Evolutionary conservation across 176 grass and related monocot genomes (phyloP).

Genomic region (Oropetium thomaeum): DNA sequence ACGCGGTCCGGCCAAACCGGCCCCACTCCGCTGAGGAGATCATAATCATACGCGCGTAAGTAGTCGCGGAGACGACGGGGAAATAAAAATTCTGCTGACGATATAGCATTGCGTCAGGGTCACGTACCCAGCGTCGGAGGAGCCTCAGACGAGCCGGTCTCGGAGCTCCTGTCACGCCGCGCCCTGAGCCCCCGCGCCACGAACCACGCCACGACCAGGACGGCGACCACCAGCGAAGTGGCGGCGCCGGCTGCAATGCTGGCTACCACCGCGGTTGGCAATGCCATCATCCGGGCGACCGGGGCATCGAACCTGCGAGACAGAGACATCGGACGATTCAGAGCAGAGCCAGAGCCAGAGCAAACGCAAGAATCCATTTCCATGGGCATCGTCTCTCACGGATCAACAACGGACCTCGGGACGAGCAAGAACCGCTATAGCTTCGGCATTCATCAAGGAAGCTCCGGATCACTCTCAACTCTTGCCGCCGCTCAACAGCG

Average conservation of each 20-base stretch:
- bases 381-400: not conserved
- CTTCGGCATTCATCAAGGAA: slow-evolving; percentile 57
- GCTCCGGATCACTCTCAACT: slow-evolving; percentile 8
- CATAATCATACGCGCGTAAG: not conserved
- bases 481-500: not conserved
- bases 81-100: not conserved
- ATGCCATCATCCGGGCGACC: slow-evolving; percentile 77
- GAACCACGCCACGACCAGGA: slow-evolving; percentile 36
- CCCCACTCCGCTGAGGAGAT: slow-evolving; percentile 68
- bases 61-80: not conserved
- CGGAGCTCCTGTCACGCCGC: slow-evolving; percentile 60
- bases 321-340: not conserved
- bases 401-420: slow-evolving; percentile 26
- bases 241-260: slow-evolving; percentile 46
- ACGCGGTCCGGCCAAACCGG: slow-evolving; percentile 48
- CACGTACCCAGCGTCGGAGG: slow-evolving; percentile 64
- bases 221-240: slow-evolving; percentile 28
- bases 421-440: slow-evolving; percentile 36
- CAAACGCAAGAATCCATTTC: not conserved
- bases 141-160: slow-evolving; percentile 74
- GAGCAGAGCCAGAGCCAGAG: not conserved
- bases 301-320: slow-evolving; percentile 65
- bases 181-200: slow-evolving; percentile 23
- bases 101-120: not conserved
- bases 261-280: slow-evolving; percentile 62